Conservation (phyloP, 2,329 filamentous ascomycete species). For the Pestalotiopsis sp. region DNA sequence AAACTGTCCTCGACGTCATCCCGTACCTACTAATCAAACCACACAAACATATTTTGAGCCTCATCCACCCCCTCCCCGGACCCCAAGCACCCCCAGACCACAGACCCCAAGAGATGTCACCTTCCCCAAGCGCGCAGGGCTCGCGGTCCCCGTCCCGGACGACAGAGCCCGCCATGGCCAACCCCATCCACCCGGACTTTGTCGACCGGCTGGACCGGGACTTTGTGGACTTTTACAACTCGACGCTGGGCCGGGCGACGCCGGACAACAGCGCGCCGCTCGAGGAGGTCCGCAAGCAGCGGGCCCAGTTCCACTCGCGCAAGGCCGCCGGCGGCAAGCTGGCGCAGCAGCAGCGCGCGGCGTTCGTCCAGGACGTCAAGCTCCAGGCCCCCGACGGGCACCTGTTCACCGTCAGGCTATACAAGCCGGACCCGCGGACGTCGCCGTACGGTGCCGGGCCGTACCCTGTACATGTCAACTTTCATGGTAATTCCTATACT, state of each 20-base stretch:
- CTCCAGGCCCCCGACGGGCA: conserved; percentile 1
- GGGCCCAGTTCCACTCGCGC: not conserved
- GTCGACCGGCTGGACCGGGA: conserved; percentile 2
- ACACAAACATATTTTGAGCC: not conserved
- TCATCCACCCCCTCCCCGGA: no score
- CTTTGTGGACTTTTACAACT: conserved; percentile 10
- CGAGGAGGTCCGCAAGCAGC: not conserved
- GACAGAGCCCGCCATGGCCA: not conserved
- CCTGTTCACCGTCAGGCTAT: conserved; percentile 5
- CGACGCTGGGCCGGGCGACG: not conserved
- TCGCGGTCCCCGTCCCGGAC: not conserved
- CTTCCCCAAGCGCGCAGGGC: not conserved
- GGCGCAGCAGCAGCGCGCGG: not conserved
- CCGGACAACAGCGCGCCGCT: not conserved
- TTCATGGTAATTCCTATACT: not conserved
- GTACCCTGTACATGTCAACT: conserved; percentile 11
- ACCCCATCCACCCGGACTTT: conserved; percentile 10
- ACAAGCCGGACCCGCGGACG: conserved; percentile 3
- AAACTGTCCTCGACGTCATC: conserved; percentile 3
- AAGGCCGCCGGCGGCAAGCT: not conserved
- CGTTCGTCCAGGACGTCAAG: conserved; percentile 4
- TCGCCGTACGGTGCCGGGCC: conserved; percentile 7
- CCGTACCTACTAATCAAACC: not conserved
- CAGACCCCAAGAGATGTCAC: not conserved
- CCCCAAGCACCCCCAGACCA: no score